Conservation (phyloP, 192 early-diverging fungal genomes). For the Diversispora eburnea region DNA sequence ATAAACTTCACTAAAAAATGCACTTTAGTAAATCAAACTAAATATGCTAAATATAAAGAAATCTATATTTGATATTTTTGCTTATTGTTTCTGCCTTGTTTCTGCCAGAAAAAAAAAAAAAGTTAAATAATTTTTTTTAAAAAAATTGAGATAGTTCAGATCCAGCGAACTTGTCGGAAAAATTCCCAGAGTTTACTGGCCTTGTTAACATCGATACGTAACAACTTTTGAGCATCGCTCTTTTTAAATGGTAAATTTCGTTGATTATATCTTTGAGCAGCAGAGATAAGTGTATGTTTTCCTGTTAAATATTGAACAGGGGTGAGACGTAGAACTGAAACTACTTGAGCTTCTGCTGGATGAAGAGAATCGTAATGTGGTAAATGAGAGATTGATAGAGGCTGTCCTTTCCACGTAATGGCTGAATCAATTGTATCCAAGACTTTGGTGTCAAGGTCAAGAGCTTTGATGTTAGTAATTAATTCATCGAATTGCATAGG, state of each 20-base stretch:
- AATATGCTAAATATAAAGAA: too few relatives aligned
- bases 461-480: not conserved
- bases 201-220: conserved; percentile 94
- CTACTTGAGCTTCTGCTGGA: conserved; percentile 67
- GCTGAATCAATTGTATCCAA: not conserved
- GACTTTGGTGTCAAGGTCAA: not conserved
- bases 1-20: too few relatives aligned
- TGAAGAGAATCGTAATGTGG: conserved; percentile 51
- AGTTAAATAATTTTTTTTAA: too few relatives aligned
- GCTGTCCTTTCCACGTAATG: conserved; percentile 25
- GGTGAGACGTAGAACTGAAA: conserved; percentile 74
- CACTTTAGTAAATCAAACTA: too few relatives aligned
- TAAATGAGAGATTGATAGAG: conserved; percentile 1
- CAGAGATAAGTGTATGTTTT: conserved; percentile 72
- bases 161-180: conserved; percentile 83
- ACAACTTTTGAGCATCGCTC: conserved; percentile 86
- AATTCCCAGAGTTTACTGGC: conserved; percentile 83
- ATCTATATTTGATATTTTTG: too few relatives aligned
- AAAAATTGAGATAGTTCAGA: conserved; percentile 30
- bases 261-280: conserved; percentile 43
- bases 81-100: too few relatives aligned
- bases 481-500: not conserved
- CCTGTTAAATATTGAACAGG: conserved; percentile 82
- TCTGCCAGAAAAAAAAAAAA: too few relatives aligned
- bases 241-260: conserved; percentile 67